phyloP scores from a whole-genome alignment of 176 grass and related monocot genomes.

The Phyllostachys edulis region DNA sequence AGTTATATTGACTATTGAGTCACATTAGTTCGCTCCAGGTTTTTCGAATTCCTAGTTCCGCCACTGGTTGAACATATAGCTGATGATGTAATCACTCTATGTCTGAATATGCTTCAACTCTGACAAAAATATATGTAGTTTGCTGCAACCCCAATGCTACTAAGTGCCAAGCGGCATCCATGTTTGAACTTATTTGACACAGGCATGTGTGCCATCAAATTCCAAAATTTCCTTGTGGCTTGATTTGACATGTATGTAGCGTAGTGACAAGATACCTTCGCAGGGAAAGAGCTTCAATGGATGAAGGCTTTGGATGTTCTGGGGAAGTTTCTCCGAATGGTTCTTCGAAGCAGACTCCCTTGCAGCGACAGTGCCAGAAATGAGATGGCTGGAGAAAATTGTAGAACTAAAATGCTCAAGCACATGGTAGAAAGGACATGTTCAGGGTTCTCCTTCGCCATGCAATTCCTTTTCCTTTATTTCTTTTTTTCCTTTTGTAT shows the following conservation, averaged over 20 bases:
- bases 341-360: constrained; percentile 30
- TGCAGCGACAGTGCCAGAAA: constrained; percentile 21
- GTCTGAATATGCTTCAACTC: background rate
- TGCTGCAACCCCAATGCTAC: constrained; percentile 14
- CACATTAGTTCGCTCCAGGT: too few relatives aligned
- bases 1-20: too few relatives aligned
- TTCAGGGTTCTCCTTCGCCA: background rate
- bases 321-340: constrained; percentile 58
- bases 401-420: background rate
- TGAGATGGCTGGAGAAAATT: background rate
- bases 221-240: background rate
- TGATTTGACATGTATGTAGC: background rate
- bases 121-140: background rate
- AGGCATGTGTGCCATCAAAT: background rate
- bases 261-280: background rate
- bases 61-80: background rate
- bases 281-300: constrained; percentile 72
- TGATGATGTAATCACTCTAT: background rate
- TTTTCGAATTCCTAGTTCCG: too few relatives aligned
- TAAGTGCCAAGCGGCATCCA: background rate
- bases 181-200: background rate
- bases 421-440: constrained; percentile 24
- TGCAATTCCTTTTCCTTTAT: background rate
- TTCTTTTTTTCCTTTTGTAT: background rate
- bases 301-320: constrained; percentile 78